These are phyloP conservation scores for Rostrohypoxylon terebratum DNA, from an alignment of 495 filamentous ascomycete species.

Conservation along the genomic window DNA sequence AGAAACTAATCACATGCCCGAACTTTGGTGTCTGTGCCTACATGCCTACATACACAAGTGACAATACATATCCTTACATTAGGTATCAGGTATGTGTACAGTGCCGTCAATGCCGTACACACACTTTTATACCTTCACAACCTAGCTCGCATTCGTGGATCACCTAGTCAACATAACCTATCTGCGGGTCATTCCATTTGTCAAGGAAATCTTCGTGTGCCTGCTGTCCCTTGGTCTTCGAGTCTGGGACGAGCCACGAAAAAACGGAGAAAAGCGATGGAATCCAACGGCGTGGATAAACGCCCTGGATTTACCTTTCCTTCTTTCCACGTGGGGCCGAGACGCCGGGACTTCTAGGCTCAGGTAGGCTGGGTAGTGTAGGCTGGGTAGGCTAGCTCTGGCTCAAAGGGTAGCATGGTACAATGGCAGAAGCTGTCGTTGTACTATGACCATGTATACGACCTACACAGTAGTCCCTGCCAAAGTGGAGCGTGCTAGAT, in stretches of 20 bases:
- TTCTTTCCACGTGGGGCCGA: slow-evolving; percentile 41
- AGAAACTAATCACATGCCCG: slow-evolving; percentile 33
- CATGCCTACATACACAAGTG: not conserved
- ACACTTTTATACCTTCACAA: not conserved
- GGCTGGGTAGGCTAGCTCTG: not conserved
- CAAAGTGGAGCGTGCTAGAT: slow-evolving; percentile 43
- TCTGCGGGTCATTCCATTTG: slow-evolving; percentile 39
- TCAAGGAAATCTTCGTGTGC: slow-evolving; percentile 41
- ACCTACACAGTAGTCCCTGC: slow-evolving; percentile 11
- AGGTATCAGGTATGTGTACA: slow-evolving; percentile 5
- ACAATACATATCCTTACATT: too few species aligned
- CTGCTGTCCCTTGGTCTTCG: slow-evolving; percentile 9
- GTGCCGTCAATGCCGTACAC: not conserved
- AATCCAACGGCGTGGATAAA: slow-evolving; percentile 36
- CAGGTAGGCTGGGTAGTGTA: not conserved
- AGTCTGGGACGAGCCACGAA: slow-evolving; percentile 34
- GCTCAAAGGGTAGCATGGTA: not conserved
- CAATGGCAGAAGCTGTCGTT: not conserved
- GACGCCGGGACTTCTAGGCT: slow-evolving; percentile 33
- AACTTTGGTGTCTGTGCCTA: slow-evolving; percentile 10
- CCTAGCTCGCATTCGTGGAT: not conserved
- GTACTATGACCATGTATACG: slow-evolving; percentile 15
- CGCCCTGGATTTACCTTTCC: slow-evolving; percentile 30
- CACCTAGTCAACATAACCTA: not conserved
- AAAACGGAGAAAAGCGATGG: not conserved